Evolutionary conservation across 179 eudicot genomes (phyloP).

Genomic region (Beta macrorhiza): DNA sequence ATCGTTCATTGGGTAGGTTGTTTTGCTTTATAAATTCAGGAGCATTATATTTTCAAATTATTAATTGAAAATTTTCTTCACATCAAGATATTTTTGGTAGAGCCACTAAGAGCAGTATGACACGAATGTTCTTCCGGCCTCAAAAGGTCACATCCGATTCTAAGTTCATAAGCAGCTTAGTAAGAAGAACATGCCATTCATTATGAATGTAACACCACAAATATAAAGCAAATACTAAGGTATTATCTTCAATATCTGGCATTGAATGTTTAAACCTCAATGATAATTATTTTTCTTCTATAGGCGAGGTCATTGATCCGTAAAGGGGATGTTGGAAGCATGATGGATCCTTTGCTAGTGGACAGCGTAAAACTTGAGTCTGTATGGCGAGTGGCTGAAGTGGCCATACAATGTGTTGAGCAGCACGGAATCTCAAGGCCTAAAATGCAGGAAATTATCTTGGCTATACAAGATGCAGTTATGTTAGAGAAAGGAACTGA

Average conservation of each 20-base stretch:
- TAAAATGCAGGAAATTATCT: conserved; percentile 80
- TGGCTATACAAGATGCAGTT: conserved; percentile 86
- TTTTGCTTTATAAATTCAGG: neutral
- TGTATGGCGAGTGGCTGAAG: conserved; percentile 91
- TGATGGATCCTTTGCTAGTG: conserved; percentile 73
- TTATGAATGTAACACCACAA: neutral
- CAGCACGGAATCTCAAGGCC: conserved; percentile 70
- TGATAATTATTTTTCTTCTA: conserved; percentile 9
- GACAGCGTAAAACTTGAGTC: conserved; percentile 70
- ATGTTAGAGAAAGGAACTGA: conserved; percentile 76
- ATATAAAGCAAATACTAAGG: neutral
- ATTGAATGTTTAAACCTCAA: neutral
- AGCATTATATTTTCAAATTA: neutral
- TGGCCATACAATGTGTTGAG: conserved; percentile 82
- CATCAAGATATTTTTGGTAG: neutral
- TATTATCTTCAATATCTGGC: neutral
- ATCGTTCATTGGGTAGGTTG: conserved; percentile 91
- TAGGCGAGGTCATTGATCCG: conserved; percentile 91
- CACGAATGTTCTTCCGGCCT: neutral
- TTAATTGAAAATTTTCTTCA: neutral
- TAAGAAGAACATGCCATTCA: neutral
- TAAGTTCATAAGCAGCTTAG: neutral
- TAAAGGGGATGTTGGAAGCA: conserved; percentile 85
- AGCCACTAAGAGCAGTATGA: neutral
- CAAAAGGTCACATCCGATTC: neutral